Evolutionary conservation across 2,329 filamentous ascomycete genomes (phyloP).

Genomic region (Cladosporium sp.): DNA sequence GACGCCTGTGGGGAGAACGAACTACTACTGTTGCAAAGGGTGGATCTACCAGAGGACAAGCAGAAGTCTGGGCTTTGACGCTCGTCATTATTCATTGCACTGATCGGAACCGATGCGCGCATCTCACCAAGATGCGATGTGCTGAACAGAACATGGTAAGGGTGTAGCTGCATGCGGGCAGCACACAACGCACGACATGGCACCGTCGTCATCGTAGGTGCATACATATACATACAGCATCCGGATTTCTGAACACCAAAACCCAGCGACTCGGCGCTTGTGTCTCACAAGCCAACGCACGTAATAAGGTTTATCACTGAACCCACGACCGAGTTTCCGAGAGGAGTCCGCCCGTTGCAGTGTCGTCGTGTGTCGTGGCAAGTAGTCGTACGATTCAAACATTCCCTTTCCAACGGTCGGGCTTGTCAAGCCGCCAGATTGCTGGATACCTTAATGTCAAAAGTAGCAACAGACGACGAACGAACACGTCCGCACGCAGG

Average conservation of each 20-base stretch:
- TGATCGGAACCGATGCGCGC: neutral
- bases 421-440: neutral
- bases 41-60: neutral
- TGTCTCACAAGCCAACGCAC: neutral
- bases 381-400: neutral
- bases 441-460: neutral
- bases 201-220: neutral
- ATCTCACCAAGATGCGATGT: neutral
- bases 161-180: too few species aligned
- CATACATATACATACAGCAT: neutral
- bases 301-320: neutral
- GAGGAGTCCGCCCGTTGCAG: neutral
- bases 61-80: neutral
- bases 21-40: neutral
- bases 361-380: too few species aligned
- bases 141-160: too few species aligned
- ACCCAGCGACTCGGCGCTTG: neutral
- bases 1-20: neutral
- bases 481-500: neutral
- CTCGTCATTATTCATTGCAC: neutral
- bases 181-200: neutral
- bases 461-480: neutral
- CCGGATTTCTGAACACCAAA: neutral
- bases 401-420: neutral
- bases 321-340: neutral